A percentile compares a stretch with the other conserved stretches of the same genome.
These are phyloP conservation scores for Schwanniomyces sp. DNA, from an alignment of 805 yeast species.

Conservation along the genomic window DNA sequence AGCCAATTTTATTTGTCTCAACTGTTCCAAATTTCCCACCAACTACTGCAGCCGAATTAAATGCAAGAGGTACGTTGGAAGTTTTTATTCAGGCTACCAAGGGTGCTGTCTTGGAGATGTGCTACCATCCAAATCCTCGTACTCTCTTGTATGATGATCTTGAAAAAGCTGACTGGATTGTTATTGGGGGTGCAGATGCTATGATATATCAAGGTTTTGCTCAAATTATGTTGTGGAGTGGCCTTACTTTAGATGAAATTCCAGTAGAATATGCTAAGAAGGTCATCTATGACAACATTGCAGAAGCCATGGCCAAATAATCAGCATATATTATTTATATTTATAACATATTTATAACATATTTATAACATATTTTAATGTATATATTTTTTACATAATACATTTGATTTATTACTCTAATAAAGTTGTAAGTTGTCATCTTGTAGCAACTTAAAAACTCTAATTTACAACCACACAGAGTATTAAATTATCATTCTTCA, in stretches of 20 bases:
- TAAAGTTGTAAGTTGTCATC: too few relatives aligned
- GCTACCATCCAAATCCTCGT: conserved; percentile 28
- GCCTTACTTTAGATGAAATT: conserved; percentile 20
- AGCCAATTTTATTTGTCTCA: conserved; percentile 23
- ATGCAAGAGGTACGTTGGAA: conserved; percentile 23
- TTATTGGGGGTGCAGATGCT: conserved; percentile 28
- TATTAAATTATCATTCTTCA: too few relatives aligned
- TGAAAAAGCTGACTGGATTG: conserved; percentile 24
- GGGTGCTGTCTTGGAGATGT: conserved; percentile 34
- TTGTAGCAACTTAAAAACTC: too few relatives aligned
- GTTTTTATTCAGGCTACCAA: conserved; percentile 19
- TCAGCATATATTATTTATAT: neutral
- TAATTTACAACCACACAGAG: too few relatives aligned
- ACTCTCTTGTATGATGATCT: conserved; percentile 26
- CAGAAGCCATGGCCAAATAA: neutral
- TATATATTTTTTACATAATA: neutral
- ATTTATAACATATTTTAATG: neutral
- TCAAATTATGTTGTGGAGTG: conserved; percentile 32
- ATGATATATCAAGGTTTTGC: conserved; percentile 35
- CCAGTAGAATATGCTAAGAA: conserved; percentile 16
- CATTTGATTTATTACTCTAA: too few relatives aligned
- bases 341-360: neutral
- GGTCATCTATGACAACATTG: neutral
- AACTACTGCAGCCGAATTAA: conserved; percentile 17
- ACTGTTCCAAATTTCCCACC: conserved; percentile 32